Conservation (phyloP, 306 rosid genomes). For the Geum urbanum region DNA sequence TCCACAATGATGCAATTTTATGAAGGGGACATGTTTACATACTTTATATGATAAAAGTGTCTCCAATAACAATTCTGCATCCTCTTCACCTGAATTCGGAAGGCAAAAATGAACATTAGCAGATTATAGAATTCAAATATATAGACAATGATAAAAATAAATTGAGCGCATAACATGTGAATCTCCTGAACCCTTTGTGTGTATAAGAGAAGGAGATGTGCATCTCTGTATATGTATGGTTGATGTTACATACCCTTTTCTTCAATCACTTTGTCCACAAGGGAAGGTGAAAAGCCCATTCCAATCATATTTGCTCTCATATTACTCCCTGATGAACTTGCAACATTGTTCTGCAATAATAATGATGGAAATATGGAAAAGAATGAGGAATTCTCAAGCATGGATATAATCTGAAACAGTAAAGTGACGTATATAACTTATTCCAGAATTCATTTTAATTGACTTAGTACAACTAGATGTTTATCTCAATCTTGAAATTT, state of each 20-base stretch:
- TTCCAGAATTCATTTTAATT: no score
- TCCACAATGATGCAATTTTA: not conserved
- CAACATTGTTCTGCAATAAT: slow-evolving; percentile 47
- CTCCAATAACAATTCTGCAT: slow-evolving; percentile 66
- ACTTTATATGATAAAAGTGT: slow-evolving; percentile 57
- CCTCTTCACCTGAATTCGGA: slow-evolving; percentile 63
- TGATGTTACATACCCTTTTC: slow-evolving; percentile 58
- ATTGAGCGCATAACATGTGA: not conserved
- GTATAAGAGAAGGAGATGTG: not conserved
- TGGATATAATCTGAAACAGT: not conserved
- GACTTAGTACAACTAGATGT: not conserved
- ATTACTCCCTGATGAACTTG: slow-evolving; percentile 76
- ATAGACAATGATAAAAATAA: not conserved
- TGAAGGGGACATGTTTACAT: slow-evolving; percentile 23
- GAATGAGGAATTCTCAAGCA: not conserved
- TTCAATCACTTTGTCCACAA: slow-evolving; percentile 69
- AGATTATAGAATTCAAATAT: not conserved
- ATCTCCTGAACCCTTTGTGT: not conserved
- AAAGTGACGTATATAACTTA: no score
- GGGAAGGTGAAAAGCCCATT: slow-evolving; percentile 78
- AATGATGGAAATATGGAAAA: not conserved
- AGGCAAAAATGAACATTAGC: not conserved
- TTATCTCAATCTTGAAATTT: not conserved
- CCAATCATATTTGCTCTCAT: slow-evolving; percentile 57
- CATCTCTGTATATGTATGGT: no score